Percentiles rank a stretch among this genome's conserved stretches.
phyloP scores from a whole-genome alignment of 2,329 filamentous ascomycete species.

The Orbilia quercus region DNA sequence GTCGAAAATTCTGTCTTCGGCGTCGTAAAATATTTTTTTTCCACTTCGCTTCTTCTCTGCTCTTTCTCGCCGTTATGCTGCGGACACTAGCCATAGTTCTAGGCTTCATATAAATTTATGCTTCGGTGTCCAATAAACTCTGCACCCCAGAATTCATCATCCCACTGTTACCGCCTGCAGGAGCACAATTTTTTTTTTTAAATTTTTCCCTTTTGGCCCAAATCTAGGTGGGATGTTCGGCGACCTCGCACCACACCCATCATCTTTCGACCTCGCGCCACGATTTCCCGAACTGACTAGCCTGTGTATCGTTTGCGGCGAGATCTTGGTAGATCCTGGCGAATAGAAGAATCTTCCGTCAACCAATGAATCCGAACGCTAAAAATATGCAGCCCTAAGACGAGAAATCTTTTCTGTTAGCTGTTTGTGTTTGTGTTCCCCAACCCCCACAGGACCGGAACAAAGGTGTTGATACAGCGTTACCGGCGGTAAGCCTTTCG shows the following conservation, averaged over 20 bases:
- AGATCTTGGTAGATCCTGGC: constrained; percentile 28
- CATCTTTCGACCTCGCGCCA: constrained; percentile 29
- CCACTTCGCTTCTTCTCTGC: too few relatives aligned
- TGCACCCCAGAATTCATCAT: constrained; percentile 35
- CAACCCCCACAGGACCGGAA: neutral
- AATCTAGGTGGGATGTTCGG: constrained; percentile 40
- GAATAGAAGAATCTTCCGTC: constrained; percentile 43
- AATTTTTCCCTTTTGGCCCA: constrained; percentile 13
- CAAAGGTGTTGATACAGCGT: neutral
- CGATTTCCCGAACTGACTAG: constrained; percentile 13
- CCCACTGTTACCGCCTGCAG: constrained; percentile 36
- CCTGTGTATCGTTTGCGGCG: constrained; percentile 13
- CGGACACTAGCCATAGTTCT: neutral
- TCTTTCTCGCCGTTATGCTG: neutral
- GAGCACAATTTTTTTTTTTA: constrained; percentile 24
- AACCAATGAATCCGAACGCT: constrained; percentile 27
- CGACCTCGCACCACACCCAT: constrained; percentile 29
- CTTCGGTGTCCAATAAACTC: constrained; percentile 40
- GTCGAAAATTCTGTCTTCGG: constrained; percentile 31
- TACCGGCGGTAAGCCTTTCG: too few relatives aligned
- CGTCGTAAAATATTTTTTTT: constrained; percentile 31
- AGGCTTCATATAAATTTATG: constrained; percentile 23
- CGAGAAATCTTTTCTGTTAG: too few relatives aligned
- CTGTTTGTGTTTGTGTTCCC: too few relatives aligned
- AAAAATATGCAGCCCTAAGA: constrained; percentile 51